Evolutionary conservation across 345 rosid genomes (phyloP).

Genomic region (Anastatica hierochuntica): DNA sequence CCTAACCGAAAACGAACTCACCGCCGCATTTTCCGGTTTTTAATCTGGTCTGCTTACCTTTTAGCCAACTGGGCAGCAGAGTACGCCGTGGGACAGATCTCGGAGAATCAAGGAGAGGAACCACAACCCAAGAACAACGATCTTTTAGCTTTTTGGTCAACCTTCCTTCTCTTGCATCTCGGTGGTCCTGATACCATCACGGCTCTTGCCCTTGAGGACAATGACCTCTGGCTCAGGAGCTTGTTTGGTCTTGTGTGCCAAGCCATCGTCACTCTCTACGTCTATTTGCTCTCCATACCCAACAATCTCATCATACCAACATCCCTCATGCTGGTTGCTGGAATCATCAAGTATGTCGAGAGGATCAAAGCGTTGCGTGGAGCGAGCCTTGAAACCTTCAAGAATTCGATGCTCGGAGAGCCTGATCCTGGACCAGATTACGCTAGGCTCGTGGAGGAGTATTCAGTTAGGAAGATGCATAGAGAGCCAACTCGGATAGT

Average conservation of each 20-base stretch:
- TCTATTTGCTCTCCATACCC: conserved; percentile 25
- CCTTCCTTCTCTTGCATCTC: conserved; percentile 32
- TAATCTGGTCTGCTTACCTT: no score
- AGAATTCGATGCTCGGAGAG: conserved; percentile 16
- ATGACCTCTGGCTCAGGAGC: conserved; percentile 29
- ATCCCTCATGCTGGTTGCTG: conserved; percentile 24
- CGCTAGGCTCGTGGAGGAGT: conserved; percentile 25
- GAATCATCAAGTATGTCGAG: conserved; percentile 37
- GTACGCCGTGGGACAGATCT: conserved; percentile 29
- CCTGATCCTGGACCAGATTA: conserved; percentile 27
- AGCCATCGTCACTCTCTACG: conserved; percentile 21
- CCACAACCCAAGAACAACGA: conserved; percentile 8
- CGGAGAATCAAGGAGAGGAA: conserved; percentile 22
- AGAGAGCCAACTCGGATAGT: conserved; percentile 12
- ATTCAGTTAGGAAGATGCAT: conserved; percentile 4
- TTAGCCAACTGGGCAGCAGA: no score
- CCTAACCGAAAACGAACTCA: no score
- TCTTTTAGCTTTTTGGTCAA: conserved; percentile 27
- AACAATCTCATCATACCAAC: conserved; percentile 9
- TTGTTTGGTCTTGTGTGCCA: conserved; percentile 26
- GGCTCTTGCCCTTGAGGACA: conserved; percentile 32
- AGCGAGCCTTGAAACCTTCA: conserved; percentile 32
- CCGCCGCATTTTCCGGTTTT: no score
- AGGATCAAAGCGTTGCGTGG: conserved; percentile 31
- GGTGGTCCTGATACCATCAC: conserved; percentile 38